Evolutionary conservation across 2,329 filamentous ascomycete species (phyloP).

Genomic region (Coniochaeta pulveracea): DNA sequence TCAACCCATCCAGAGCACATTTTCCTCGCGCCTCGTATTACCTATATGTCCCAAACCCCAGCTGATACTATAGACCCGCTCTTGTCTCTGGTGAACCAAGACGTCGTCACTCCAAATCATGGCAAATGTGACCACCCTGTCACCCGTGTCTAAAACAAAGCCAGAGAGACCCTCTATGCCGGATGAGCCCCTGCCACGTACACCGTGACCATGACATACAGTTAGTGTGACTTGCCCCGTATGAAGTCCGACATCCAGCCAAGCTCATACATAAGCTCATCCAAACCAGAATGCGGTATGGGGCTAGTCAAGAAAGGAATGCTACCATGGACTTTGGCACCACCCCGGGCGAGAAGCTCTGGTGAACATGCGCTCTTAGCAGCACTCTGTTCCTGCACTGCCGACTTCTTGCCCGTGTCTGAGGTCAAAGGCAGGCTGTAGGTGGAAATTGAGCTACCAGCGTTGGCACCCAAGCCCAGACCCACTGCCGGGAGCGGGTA

Average conservation of each 20-base stretch:
- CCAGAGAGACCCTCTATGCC: no score
- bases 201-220: no score
- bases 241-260: conserved; percentile 41
- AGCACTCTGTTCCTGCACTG: conserved; percentile 2
- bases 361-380: conserved; percentile 12
- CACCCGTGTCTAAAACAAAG: no score
- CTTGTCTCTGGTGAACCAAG: no score
- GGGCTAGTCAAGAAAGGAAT: conserved; percentile 15
- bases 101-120: no score
- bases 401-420: conserved; percentile 14
- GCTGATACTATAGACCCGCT: no score
- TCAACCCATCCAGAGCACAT: no score
- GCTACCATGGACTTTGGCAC: conserved; percentile 13
- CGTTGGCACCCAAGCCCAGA: not conserved
- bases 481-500: conserved; percentile 22
- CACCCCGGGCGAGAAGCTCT: conserved; percentile 16
- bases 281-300: conserved; percentile 20
- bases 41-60: no score
- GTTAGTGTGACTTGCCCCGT: no score
- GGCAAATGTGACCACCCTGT: no score
- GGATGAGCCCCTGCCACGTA: no score
- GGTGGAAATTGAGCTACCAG: conserved; percentile 19
- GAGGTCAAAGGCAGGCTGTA: conserved; percentile 34
- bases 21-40: no score
- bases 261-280: conserved; percentile 30